Evolutionary conservation across 2,329 filamentous ascomycete genomes (phyloP), one percentile per base, ranked within the genome.

Genomic region (Colletotrichum abscissum): DNA sequence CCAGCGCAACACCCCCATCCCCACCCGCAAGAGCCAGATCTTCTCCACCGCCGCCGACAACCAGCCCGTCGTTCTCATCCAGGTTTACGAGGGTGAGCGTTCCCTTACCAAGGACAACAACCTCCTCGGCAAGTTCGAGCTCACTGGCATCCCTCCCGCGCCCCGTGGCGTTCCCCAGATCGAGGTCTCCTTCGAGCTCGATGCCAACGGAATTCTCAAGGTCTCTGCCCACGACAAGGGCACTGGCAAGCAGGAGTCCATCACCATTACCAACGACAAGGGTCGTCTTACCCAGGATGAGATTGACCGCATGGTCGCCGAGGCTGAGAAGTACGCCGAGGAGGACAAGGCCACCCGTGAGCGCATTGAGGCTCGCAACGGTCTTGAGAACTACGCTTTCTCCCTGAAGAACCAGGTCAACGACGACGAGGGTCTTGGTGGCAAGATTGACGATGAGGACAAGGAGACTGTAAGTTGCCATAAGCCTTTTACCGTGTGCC

Each of bases 191-290:
- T 99, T 99, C 84, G 95, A 98, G 86, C 92, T 99, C 72, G 96
- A 99, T 81, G 95, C 95, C 88, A 98, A 99, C 87, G 96, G 97
- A 89, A 98, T 99, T 80, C 92, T 99, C 78, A 96, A 97, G 90
- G 97, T 99, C 76, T 94, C 94, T 77, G 97, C 97, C 78, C 92
- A 94, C 81, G 97, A 99, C 87, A 98, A 98, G 93, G 97, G 95
- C 83, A 98, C 96, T 80, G 97, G 97, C 85, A 98, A 98, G 91
- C 92, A 91, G 76, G 95, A 99, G 90, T 95, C 93, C 76, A 98
- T 99, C 85, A 98, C 97, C 79, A 99, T 99, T 84, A 98, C 94
- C 88, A 98, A 99, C 88, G 97, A 99, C 88, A 98, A 98, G 92
- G 97, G 97, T 78, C 96, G 97, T 84, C 93, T 99, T 65, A 95